Evolutionary conservation across 352 stramenopile species (phyloP).

Genomic region (Globisporangium middletonii): DNA sequence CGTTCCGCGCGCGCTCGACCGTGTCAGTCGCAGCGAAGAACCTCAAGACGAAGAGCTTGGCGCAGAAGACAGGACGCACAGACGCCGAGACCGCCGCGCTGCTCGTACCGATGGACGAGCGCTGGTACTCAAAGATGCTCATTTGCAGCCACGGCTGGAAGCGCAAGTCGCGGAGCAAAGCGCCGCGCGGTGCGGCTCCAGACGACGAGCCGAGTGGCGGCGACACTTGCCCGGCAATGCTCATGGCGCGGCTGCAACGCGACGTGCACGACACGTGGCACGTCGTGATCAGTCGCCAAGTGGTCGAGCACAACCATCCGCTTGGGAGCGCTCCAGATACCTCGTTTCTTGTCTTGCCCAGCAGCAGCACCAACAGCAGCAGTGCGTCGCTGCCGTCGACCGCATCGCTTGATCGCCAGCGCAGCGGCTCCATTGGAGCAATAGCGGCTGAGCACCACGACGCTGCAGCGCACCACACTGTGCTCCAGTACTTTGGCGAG

Average conservation of each 20-base stretch:
- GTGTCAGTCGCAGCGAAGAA: conserved; percentile 59
- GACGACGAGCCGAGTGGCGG: conserved; percentile 1
- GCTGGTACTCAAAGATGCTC: conserved; percentile 76
- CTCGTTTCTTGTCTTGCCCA: neutral
- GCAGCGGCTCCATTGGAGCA: no score
- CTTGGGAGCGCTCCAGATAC: neutral
- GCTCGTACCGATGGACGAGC: conserved; percentile 44
- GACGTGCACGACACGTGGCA: conserved; percentile 58
- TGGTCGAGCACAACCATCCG: conserved; percentile 59
- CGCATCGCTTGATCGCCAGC: no score
- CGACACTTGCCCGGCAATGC: conserved; percentile 50
- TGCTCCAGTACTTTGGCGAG: conserved; percentile 1
- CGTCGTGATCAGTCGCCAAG: conserved; percentile 64
- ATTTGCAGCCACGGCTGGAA: conserved; percentile 78
- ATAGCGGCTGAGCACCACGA: no score
- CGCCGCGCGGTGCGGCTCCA: neutral
- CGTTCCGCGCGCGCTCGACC: conserved; percentile 71
- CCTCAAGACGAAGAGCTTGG: conserved; percentile 36
- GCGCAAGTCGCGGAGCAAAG: conserved; percentile 48
- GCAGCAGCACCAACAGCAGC: neutral
- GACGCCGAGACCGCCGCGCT: conserved; percentile 17
- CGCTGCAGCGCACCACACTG: neutral
- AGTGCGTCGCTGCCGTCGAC: neutral
- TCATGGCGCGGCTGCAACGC: conserved; percentile 60
- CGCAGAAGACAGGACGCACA: conserved; percentile 30